phyloP scores from a whole-genome alignment of 2,329 filamentous ascomycete genomes.

The Fusarium pseudograminearum region DNA sequence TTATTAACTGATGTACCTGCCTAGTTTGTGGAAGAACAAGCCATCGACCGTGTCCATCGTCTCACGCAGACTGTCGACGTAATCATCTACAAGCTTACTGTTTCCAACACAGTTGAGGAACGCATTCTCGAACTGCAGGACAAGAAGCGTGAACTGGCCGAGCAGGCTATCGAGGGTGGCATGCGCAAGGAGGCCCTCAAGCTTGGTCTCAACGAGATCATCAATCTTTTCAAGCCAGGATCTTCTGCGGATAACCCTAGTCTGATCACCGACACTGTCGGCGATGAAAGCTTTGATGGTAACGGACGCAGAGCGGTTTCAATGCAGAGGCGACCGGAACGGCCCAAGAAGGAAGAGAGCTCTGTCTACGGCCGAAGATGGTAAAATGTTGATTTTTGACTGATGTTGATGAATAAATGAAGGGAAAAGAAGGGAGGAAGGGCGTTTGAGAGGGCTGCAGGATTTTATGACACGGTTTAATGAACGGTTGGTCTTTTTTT shows the following conservation, averaged over 20 bases:
- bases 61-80: conserved; percentile 96
- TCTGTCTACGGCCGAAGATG: conserved; percentile 37
- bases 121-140: conserved; percentile 95
- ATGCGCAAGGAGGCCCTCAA: conserved; percentile 81
- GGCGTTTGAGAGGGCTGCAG: conserved; percentile 13
- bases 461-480: conserved; percentile 15
- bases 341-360: conserved; percentile 40
- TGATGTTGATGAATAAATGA: conserved; percentile 6
- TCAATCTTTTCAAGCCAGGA: conserved; percentile 86
- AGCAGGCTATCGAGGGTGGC: conserved; percentile 87
- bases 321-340: conserved; percentile 46
- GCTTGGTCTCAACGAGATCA: conserved; percentile 91
- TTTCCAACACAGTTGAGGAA: conserved; percentile 89
- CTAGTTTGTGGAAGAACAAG: conserved; percentile 98
- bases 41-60: conserved; percentile 98
- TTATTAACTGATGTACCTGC: conserved; percentile 20
- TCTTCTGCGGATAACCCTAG: conserved; percentile 36
- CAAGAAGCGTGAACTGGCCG: conserved; percentile 91
- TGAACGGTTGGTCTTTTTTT: not conserved
- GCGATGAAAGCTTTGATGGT: conserved; percentile 27
- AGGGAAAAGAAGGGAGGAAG: conserved; percentile 1
- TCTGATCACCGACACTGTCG: conserved; percentile 33
- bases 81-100: conserved; percentile 92
- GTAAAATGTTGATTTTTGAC: conserved; percentile 9
- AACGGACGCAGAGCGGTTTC: conserved; percentile 38